A percentile compares a stretch with the other conserved stretches of the same genome.
Conservation (phyloP, 2,329 filamentous ascomycete genomes). For the Penicillium sp. region DNA sequence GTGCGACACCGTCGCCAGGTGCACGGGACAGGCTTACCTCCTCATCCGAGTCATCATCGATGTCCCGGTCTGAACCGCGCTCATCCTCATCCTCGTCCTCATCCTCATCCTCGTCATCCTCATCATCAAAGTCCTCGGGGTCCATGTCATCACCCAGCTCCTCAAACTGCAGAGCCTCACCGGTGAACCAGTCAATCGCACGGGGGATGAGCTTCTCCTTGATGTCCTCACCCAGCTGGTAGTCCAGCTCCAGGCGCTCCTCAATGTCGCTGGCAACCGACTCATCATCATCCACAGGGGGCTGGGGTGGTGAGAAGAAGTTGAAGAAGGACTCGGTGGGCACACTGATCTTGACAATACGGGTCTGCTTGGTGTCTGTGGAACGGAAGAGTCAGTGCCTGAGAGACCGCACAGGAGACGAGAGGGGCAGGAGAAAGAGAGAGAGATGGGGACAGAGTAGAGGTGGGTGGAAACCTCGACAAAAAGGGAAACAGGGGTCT, state of each 20-base stretch:
- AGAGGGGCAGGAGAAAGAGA: not conserved
- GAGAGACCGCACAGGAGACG: not conserved
- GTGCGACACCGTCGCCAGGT: not conserved
- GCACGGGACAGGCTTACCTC: conserved; percentile 33
- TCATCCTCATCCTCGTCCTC: conserved; percentile 73
- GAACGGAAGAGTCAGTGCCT: not conserved
- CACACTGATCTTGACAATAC: conserved; percentile 97
- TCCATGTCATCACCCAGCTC: conserved; percentile 82
- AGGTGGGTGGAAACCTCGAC: too few species aligned
- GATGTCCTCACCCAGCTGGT: conserved; percentile 94
- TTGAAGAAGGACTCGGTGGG: conserved; percentile 98
- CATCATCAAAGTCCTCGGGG: conserved; percentile 77
- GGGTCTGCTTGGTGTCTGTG: conserved; percentile 95
- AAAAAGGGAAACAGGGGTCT: not conserved
- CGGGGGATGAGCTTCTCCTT: conserved; percentile 99
- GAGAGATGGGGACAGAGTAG: too few species aligned
- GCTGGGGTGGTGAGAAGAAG: conserved; percentile 94
- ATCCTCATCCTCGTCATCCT: conserved; percentile 88
- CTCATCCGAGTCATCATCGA: conserved; percentile 60
- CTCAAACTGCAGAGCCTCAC: conserved; percentile 94
- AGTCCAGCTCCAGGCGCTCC: conserved; percentile 95
- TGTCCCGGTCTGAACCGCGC: conserved; percentile 55
- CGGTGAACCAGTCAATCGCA: conserved; percentile 98
- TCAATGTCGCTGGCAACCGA: conserved; percentile 85
- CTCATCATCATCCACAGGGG: conserved; percentile 62